Evolutionary conservation across 2,329 filamentous ascomycete species (phyloP).

Genomic region (Blumeriella jaapii): DNA sequence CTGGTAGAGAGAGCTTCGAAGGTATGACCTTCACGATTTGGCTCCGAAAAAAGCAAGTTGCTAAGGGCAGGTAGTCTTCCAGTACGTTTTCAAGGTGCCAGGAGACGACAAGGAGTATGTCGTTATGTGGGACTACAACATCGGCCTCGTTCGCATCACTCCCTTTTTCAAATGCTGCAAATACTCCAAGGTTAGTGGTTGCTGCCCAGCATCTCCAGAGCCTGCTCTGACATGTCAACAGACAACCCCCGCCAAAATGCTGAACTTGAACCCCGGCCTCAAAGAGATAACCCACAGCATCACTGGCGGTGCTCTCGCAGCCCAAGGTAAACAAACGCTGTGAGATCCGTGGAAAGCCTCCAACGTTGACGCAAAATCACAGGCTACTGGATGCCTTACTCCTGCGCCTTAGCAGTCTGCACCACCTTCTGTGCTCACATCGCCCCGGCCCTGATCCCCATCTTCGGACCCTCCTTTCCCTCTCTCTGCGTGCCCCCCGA

Average conservation of each 20-base stretch:
- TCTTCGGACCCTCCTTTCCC: conserved; percentile 80
- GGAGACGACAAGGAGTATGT: conserved; percentile 55
- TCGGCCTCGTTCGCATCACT: conserved; percentile 86
- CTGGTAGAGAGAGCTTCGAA: conserved; percentile 78
- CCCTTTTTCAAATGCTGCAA: conserved; percentile 87
- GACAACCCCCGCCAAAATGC: conserved; percentile 81
- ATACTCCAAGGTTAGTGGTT: conserved; percentile 63
- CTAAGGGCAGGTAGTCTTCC: conserved; percentile 49
- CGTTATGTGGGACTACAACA: conserved; percentile 96
- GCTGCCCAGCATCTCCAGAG: background rate
- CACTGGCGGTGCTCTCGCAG: conserved; percentile 79
- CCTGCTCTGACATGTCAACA: conserved; percentile 30
- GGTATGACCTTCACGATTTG: conserved; percentile 40
- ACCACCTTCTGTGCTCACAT: conserved; percentile 83
- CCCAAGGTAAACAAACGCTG: conserved; percentile 54
- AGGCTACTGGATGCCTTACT: conserved; percentile 97
- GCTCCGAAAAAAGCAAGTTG: conserved; percentile 12
- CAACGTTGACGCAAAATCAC: conserved; percentile 1
- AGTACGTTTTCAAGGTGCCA: conserved; percentile 69
- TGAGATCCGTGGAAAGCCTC: conserved; percentile 2
- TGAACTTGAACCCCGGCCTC: conserved; percentile 67
- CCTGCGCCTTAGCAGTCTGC: conserved; percentile 76
- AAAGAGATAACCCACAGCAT: conserved; percentile 89
- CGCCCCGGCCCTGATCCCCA: conserved; percentile 72
- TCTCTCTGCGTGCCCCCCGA: conserved; percentile 53